phyloP scores from a whole-genome alignment of 495 filamentous ascomycete genomes.

The Xylaria nigripes region DNA sequence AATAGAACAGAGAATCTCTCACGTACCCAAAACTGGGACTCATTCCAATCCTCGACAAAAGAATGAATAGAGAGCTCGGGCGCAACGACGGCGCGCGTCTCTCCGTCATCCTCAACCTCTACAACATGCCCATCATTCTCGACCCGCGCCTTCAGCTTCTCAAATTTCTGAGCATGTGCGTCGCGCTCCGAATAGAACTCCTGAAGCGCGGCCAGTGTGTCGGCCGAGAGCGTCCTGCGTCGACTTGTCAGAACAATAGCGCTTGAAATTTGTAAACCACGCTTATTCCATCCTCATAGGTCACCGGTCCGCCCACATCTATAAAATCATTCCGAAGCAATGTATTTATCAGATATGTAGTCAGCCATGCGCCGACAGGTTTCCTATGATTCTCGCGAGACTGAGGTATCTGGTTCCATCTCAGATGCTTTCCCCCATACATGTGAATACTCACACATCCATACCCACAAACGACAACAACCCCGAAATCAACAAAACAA shows the following conservation, averaged over 20 bases:
- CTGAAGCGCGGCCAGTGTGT: conserved; percentile 54
- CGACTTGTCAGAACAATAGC: background rate
- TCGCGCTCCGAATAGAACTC: conserved; percentile 64
- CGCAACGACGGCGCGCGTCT: background rate
- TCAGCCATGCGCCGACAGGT: too few relatives aligned
- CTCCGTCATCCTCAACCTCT: conserved; percentile 26
- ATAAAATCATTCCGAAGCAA: too few relatives aligned
- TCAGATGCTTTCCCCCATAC: too few relatives aligned
- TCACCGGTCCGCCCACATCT: too few relatives aligned
- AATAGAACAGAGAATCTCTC: background rate
- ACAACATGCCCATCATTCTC: conserved; percentile 18
- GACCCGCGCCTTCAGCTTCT: conserved; percentile 44
- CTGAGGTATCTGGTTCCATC: too few relatives aligned
- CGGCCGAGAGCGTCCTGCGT: conserved; percentile 47
- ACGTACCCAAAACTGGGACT: conserved; percentile 69
- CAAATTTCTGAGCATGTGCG: conserved; percentile 51
- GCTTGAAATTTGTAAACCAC: too few relatives aligned
- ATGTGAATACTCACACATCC: too few relatives aligned
- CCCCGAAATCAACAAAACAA: too few relatives aligned
- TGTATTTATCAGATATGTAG: too few relatives aligned
- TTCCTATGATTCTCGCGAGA: too few relatives aligned
- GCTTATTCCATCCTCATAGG: too few relatives aligned
- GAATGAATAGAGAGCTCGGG: conserved; percentile 54
- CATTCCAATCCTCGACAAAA: conserved; percentile 76
- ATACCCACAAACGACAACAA: too few relatives aligned